Evolutionary conservation across 768 basidiomycete genomes (phyloP), one percentile per base, ranked within the genome.

Genomic region (Rhizopogon salebrosus): DNA sequence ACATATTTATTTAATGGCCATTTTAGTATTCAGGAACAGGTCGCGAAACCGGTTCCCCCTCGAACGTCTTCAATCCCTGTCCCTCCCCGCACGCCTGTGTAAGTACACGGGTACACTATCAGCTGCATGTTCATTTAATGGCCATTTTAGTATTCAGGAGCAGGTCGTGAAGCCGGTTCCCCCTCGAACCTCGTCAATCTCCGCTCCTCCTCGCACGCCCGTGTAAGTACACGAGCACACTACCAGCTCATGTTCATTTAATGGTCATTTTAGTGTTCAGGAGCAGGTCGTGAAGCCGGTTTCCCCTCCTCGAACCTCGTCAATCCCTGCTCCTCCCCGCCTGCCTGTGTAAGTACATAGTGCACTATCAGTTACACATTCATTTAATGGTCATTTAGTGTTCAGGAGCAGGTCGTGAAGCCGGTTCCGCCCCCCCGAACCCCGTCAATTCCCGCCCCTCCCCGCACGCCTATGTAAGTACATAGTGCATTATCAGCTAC

Each of bases 381-480:
- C 22, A 34, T 46, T 34, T 46, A 16, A 46, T 6, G 9, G 31
- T 14, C 5, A n/a, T 27, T 34, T 34, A 46, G 45, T 34, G 35
- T 46, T 34, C 31, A 46, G 20, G 57, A 61, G 7, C 45, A 29
- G 9, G 6, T 43, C 2, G 24, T 42, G 41, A 58, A 14, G 4
- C 26, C 55, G 13, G 48, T 60, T 38, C 62, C n/a, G n/a, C n/a
- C 56, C 18, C 64, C 66, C 40, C 50, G 16, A 58, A n/a, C 57
- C 45, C 36, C 48, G n/a, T n/a, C n/a, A n/a, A n/a, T n/a, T n/a
- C n/a, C n/a, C n/a, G n/a, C 43, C 29, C 43, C 18, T 31, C 43
- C 45, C 13, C 9, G 20, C 31, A 14, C 5, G 14, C 31, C 45
- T 5, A 20, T 16, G 45, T 46, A 23, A 46, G 45, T 46, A 22